Evolutionary conservation across 805 yeast genomes (phyloP).

Genomic region (Starmerella bombi): DNA sequence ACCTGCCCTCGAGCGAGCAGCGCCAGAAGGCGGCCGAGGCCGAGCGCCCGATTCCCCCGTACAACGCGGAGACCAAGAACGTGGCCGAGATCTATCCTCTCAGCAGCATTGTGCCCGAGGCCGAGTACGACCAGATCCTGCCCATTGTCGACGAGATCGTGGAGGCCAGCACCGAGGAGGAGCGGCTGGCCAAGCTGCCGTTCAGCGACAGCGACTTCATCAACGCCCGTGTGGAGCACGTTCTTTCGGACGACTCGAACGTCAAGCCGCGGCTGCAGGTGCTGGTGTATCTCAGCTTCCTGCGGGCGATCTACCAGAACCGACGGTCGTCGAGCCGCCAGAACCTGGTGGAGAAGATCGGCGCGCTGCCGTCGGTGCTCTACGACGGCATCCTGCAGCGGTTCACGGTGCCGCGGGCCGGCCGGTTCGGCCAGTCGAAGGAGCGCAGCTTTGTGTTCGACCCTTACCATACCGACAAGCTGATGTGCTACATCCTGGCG

Average conservation of each 20-base stretch:
- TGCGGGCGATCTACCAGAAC: slow-evolving; percentile 67
- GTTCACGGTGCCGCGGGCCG: slow-evolving; percentile 55
- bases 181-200: slow-evolving; percentile 50
- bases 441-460: slow-evolving; percentile 69
- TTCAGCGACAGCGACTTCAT: slow-evolving; percentile 45
- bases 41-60: slow-evolving; percentile 75
- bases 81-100: slow-evolving; percentile 77
- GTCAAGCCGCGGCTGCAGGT: slow-evolving; percentile 30
- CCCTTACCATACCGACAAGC: slow-evolving; percentile 76
- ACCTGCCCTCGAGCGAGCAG: slow-evolving; percentile 58
- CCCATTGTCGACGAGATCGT: slow-evolving; percentile 39
- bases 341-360: slow-evolving; percentile 45
- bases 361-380: slow-evolving; percentile 54
- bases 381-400: slow-evolving; percentile 58
- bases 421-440: slow-evolving; percentile 55
- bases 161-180: slow-evolving; percentile 36
- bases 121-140: slow-evolving; percentile 51
- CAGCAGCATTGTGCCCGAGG: slow-evolving; percentile 51
- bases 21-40: slow-evolving; percentile 43
- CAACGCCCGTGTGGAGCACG: slow-evolving; percentile 30
- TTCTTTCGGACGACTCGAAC: slow-evolving; percentile 37
- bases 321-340: slow-evolving; percentile 51
- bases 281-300: slow-evolving; percentile 64
- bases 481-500: slow-evolving; percentile 65
- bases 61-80: slow-evolving; percentile 62